Evolutionary conservation across 306 rosid species (phyloP).

Genomic region (Erythrophleum fordii): DNA sequence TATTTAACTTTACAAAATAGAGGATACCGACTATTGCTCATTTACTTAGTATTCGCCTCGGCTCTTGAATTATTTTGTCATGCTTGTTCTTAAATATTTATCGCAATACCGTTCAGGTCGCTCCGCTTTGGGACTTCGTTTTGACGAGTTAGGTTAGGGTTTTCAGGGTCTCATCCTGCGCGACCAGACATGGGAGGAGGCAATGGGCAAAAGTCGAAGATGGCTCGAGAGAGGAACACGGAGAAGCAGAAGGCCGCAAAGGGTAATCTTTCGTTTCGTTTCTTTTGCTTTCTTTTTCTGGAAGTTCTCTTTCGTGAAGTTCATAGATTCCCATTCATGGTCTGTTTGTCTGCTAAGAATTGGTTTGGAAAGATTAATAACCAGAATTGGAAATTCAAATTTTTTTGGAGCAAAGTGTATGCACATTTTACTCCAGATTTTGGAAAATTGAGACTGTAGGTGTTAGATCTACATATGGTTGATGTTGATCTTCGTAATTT

Average conservation of each 20-base stretch:
- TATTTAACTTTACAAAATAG: not conserved
- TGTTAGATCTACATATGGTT: constrained; percentile 29
- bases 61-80: not conserved
- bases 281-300: not conserved
- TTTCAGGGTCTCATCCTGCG: constrained; percentile 46
- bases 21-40: not conserved
- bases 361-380: not conserved
- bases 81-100: not conserved
- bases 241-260: constrained; percentile 66
- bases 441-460: constrained; percentile 6
- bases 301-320: not conserved
- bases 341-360: not conserved
- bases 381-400: not conserved
- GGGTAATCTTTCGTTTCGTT: constrained; percentile 41
- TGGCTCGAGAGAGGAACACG: constrained; percentile 77
- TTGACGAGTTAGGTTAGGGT: constrained; percentile 54
- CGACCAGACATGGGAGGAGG: constrained; percentile 72
- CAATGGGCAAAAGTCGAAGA: constrained; percentile 77
- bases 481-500: constrained; percentile 3
- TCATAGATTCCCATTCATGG: not conserved
- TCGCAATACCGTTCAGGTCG: not conserved
- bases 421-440: not conserved
- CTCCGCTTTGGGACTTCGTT: not conserved
- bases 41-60: not conserved
- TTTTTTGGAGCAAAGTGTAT: not conserved